Evolutionary conservation across 225 moss, liverwort and hornwort species (phyloP).

Genomic region (Polytrichum commune): DNA sequence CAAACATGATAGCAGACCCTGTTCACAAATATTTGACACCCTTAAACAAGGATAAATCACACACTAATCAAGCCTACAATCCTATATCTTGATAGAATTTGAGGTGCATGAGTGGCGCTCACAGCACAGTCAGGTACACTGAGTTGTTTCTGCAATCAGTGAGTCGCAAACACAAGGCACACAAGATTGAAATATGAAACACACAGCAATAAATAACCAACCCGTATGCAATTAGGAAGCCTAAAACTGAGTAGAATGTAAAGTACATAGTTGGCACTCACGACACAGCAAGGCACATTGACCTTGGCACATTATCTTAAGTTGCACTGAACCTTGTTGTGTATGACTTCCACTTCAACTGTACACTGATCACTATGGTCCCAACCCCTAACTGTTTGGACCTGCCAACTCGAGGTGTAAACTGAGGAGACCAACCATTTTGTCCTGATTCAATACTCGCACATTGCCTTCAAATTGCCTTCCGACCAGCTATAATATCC

Average conservation of each 20-base stretch:
- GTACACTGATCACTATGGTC: constrained; percentile 45
- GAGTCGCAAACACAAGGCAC: no score
- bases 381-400: constrained; percentile 13
- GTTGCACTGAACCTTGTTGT: constrained; percentile 2
- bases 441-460: neutral
- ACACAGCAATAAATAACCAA: no score
- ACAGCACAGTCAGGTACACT: no score
- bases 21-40: no score
- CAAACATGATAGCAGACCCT: no score
- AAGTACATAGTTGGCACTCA: neutral
- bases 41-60: no score
- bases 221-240: neutral
- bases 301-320: neutral
- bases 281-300: neutral
- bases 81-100: no score
- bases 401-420: constrained; percentile 14
- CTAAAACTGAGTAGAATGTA: constrained; percentile 7
- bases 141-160: no score
- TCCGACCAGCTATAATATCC: neutral
- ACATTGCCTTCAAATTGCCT: neutral
- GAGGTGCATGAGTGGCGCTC: no score
- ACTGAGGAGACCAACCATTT: constrained; percentile 13
- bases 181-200: no score
- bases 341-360: constrained; percentile 22
- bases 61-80: no score